Percentiles rank a stretch among this genome's conserved stretches.
phyloP scores from a whole-genome alignment of 306 rosid genomes.

The Astragalus glycyphyllos region DNA sequence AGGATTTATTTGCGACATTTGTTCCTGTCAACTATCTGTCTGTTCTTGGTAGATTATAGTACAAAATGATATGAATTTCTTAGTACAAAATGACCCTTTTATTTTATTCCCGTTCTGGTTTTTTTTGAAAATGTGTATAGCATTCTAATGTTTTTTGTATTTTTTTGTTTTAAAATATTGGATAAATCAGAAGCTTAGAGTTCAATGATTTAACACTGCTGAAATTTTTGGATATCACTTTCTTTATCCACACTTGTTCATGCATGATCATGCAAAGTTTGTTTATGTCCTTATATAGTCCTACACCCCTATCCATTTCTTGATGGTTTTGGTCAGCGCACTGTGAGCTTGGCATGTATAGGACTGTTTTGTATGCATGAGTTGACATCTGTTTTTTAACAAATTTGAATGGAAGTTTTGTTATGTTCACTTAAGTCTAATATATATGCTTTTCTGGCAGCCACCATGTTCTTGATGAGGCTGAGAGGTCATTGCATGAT shows the following conservation, averaged over 20 bases:
- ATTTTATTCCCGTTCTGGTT: not conserved
- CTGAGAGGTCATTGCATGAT: constrained; percentile 98
- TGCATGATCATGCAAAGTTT: not conserved
- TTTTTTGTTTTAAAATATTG: not conserved
- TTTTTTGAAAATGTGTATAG: not conserved
- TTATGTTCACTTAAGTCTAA: constrained; percentile 11
- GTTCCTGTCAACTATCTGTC: not conserved
- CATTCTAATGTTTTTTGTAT: not conserved
- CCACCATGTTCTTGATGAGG: constrained; percentile 96
- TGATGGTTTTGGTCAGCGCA: constrained; percentile 3
- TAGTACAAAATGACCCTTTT: not conserved
- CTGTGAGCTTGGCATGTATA: constrained; percentile 9
- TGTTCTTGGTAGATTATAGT: not conserved
- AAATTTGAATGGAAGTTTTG: not conserved
- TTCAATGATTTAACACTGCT: not conserved
- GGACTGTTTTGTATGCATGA: constrained; percentile 11
- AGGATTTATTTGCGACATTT: not conserved
- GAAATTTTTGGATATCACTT: not conserved
- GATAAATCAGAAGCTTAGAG: not conserved
- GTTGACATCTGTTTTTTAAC: not conserved
- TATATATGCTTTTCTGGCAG: constrained; percentile 55
- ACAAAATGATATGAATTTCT: constrained; percentile 21
- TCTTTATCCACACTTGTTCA: constrained; percentile 16
- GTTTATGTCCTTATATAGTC: constrained; percentile 28
- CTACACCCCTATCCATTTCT: not conserved